Base-by-base conservation (phyloP, 768 basidiomycete genomes). In the Inosperma sp. region DNA sequence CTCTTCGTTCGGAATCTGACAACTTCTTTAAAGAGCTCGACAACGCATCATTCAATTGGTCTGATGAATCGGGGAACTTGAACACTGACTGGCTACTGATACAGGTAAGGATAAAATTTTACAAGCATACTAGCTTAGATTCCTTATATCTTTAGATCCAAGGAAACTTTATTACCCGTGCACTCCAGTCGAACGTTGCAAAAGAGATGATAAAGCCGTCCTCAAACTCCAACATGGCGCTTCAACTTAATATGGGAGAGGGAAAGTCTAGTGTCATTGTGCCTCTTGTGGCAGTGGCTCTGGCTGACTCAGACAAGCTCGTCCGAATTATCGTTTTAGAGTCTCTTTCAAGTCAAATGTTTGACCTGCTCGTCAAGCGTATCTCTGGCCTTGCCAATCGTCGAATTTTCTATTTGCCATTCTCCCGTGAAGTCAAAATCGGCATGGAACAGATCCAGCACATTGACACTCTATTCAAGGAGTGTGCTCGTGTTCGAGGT, bases 181-280 rank as follows among this genome's bases (percentile, higher is more conserved):
- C 66, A 0, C 56, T 79, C 13, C 80, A 81, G 51, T 60, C 62
- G 0, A 44, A 59, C 0, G 61, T 81, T 7, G 74, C 78, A 1
- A 45, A 56, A 3, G 70, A 78, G 42, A 80, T 81, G 80, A 74
- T 77, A 19, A 46, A 58, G 0, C 78, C 80, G 0, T 49, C 48
- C 1, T 67, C 62, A 0, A 50, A 53, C 2, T 13, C 55, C 7
- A 81, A 75, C 41, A 71, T 72, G 0, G 59, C 68, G 5, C 63
- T 76, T 23, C 79, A 81, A 33, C 70, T 81, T 13, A 79, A 81
- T 42, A 82, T 81, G 79, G 79, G 79, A 2, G 79, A 81, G 48
- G 80, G 79, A 1, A 80, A 81, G 52, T 72, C 76, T 9, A 68
- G 71, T 3, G 77, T 78, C 4, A 82, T 81, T 16, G 68, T 80